Conservation (phyloP, 805 yeast species). For the Metschnikowia noctiluminum region DNA sequence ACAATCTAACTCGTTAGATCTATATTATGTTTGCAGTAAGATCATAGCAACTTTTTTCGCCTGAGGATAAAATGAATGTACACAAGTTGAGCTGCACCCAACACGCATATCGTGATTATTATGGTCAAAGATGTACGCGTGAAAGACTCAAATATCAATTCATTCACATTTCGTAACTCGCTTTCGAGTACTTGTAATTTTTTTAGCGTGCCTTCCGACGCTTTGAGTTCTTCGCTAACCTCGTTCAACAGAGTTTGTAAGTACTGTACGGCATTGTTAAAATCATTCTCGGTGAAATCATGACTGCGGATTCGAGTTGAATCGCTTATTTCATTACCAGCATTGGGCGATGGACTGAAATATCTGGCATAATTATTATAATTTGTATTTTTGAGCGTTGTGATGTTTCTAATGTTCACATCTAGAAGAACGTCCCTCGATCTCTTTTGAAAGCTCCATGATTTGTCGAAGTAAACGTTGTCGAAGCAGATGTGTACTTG, state of each 20-base stretch:
- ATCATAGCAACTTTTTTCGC: conserved; percentile 21
- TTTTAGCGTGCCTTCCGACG: conserved; percentile 25
- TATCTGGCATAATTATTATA: conserved; percentile 35
- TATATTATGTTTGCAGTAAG: not conserved
- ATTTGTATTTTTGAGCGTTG: conserved; percentile 33
- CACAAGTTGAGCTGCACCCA: conserved; percentile 31
- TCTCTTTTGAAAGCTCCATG: conserved; percentile 39
- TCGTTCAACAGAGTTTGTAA: conserved; percentile 31
- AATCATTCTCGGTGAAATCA: conserved; percentile 30
- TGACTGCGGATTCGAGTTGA: conserved; percentile 6
- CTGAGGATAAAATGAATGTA: conserved; percentile 31
- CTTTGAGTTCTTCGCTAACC: conserved; percentile 28
- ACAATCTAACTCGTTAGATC: not conserved
- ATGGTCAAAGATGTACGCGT: conserved; percentile 28
- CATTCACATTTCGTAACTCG: conserved; percentile 37
- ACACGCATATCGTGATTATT: conserved; percentile 23
- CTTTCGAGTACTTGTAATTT: conserved; percentile 33
- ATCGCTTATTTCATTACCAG: conserved; percentile 1
- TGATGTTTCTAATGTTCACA: conserved; percentile 35
- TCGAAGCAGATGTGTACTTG: conserved; percentile 40
- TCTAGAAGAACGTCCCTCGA: conserved; percentile 30
- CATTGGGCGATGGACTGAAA: conserved; percentile 19
- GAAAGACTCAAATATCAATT: conserved; percentile 33
- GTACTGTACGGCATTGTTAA: conserved; percentile 28
- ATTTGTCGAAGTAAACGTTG: conserved; percentile 38